phyloP scores from a whole-genome alignment of 192 early-diverging fungal species.

The Backusella australiensis region DNA sequence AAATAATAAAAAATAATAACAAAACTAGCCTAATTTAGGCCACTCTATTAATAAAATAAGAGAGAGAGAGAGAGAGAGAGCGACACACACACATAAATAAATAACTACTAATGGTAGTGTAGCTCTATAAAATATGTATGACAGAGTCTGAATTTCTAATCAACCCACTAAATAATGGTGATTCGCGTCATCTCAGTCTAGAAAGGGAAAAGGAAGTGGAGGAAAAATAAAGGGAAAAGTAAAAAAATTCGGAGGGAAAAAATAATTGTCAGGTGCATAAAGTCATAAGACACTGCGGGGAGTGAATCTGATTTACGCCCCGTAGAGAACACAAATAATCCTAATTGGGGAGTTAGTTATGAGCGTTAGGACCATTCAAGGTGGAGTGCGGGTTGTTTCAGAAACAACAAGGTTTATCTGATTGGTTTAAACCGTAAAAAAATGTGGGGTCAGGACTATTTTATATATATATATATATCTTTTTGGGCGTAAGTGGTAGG shows the following conservation, averaged over 20 bases:
- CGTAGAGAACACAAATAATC: slow-evolving; percentile 1
- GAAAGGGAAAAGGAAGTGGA: neutral
- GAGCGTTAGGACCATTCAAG: slow-evolving; percentile 3
- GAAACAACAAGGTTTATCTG: neutral
- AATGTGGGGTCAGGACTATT: slow-evolving; percentile 10
- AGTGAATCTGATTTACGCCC: neutral
- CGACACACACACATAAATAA: neutral
- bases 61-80: too few species aligned
- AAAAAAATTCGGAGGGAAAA: slow-evolving; percentile 1
- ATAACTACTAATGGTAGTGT: too few species aligned
- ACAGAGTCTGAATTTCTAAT: neutral
- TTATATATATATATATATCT: neutral
- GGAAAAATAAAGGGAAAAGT: neutral
- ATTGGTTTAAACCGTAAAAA: slow-evolving; percentile 10
- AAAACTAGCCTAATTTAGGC: neutral
- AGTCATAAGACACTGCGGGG: neutral
- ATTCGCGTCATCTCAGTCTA: slow-evolving; percentile 2
- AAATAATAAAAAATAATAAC: neutral
- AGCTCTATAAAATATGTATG: neutral
- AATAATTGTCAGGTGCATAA: slow-evolving; percentile 1
- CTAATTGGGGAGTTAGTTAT: neutral
- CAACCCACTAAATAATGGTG: neutral
- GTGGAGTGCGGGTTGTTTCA: slow-evolving; percentile 4
- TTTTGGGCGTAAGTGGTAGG: neutral
- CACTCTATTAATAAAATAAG: neutral